Evolutionary conservation across 805 yeast species (phyloP), one percentile per base, ranked within the genome.

Genomic region (Candida stauntonica): DNA sequence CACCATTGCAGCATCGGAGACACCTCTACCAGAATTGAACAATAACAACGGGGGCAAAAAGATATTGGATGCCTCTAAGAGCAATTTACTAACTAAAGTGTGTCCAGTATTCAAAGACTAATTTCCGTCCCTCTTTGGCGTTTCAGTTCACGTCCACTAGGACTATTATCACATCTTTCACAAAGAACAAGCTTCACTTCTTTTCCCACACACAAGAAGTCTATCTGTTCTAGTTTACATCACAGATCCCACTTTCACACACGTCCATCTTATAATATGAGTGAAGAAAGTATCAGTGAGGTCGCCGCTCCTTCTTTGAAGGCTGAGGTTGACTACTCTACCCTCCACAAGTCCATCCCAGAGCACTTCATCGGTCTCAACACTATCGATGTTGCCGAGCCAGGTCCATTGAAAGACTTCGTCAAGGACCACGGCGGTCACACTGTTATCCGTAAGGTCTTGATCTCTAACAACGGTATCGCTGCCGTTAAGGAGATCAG

Each of bases 401-500:
- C 86, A n/a, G 72, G 85, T 23, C 65, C 66, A 11, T 79, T 91
- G 37, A 84, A 84, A 50, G 91, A 86, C 57, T 93, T 88, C 58
- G 96, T 94, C 47, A 73, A 72, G 52, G 70, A 75, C 36, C 85
- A 84, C 56, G 86, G 85, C 39, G 99, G 99, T 59, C 99, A 93
- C 68, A 88, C 99, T 5, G 95, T 93, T 33, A 87, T 93, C 55
- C 74, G 82, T 39, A 82, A 79, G 53, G 82, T 93, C 26, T 73
- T 93, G 50, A 93, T 93, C 57, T 98, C 99, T 43, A 94, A 94
- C 66, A 93, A 93, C 61, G 99, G 99, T 77, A 94, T 93, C 62
- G 99, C 95, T 15, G 99, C 99, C 33, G 99, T 93, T 43, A 93
- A 93, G 64, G 98, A 93, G 69, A 94, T 93, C 62, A 77, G 99